Evolutionary conservation across 495 filamentous ascomycete species (phyloP).

Genomic region (Cercophora scortea): DNA sequence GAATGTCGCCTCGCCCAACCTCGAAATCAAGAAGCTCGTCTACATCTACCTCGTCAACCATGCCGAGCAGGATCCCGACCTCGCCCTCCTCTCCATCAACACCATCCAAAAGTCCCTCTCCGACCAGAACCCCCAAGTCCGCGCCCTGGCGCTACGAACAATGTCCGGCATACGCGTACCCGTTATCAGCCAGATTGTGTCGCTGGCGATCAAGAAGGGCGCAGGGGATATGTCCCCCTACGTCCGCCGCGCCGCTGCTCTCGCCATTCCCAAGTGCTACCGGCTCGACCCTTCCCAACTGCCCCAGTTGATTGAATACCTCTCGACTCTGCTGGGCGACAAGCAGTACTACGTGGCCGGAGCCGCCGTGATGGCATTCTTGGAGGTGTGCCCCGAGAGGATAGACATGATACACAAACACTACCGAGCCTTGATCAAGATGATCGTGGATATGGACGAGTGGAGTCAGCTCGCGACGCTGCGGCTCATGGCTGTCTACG

Average conservation of each 20-base stretch:
- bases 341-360: constrained; percentile 92
- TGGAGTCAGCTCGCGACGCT: constrained; percentile 87
- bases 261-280: constrained; percentile 98
- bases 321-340: constrained; percentile 72
- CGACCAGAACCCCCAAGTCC: constrained; percentile 80
- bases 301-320: constrained; percentile 74
- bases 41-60: constrained; percentile 96
- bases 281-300: constrained; percentile 79
- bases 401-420: constrained; percentile 85
- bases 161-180: constrained; percentile 96
- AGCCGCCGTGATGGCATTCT: constrained; percentile 79
- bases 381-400: constrained; percentile 80
- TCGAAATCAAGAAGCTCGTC: constrained; percentile 94
- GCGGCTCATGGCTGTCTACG: constrained; percentile 73
- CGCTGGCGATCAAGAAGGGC: constrained; percentile 85
- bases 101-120: constrained; percentile 96
- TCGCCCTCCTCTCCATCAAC: constrained; percentile 93
- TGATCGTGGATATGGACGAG: constrained; percentile 98
- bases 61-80: constrained; percentile 90
- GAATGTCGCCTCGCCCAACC: constrained; percentile 82
- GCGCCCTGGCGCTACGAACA: constrained; percentile 82
- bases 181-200: constrained; percentile 99
- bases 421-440: constrained; percentile 74
- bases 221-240: constrained; percentile 88
- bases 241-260: constrained; percentile 84